Percentiles rank a stretch among this genome's conserved stretches.
phyloP scores from a whole-genome alignment of 2,329 filamentous ascomycete species.

The Trichoderma aggressivum region DNA sequence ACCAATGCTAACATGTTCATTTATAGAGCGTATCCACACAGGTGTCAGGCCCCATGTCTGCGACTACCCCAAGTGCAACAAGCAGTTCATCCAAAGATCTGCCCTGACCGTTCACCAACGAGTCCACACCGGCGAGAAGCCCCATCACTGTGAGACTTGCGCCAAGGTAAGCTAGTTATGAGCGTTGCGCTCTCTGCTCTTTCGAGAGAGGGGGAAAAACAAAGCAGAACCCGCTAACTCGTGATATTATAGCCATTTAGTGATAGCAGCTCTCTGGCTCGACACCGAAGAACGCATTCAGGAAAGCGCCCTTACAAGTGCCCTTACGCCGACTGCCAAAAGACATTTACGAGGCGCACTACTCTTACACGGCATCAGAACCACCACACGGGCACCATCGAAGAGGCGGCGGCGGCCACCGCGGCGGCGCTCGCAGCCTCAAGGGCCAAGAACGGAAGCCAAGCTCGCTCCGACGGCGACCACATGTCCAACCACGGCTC shows the following conservation, averaged over 20 bases:
- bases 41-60: slow-evolving; percentile 89
- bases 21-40: slow-evolving; percentile 89
- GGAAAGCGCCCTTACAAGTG: slow-evolving; percentile 97
- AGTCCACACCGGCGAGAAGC: slow-evolving; percentile 97
- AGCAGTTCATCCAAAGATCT: slow-evolving; percentile 95
- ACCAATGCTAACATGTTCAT: background rate
- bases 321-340: slow-evolving; percentile 94
- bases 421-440: slow-evolving; percentile 73
- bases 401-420: slow-evolving; percentile 86
- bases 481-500: slow-evolving; percentile 69
- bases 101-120: slow-evolving; percentile 92
- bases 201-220: background rate
- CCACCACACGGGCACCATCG: slow-evolving; percentile 90
- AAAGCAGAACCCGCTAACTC: background rate
- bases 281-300: slow-evolving; percentile 91
- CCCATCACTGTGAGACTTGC: slow-evolving; percentile 94
- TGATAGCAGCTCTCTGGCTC: slow-evolving; percentile 88
- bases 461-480: slow-evolving; percentile 66
- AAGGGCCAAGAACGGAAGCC: slow-evolving; percentile 38
- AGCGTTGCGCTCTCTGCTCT: background rate
- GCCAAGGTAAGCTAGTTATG: slow-evolving; percentile 68
- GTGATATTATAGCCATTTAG: slow-evolving; percentile 66
- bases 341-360: slow-evolving; percentile 94
- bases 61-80: slow-evolving; percentile 82
- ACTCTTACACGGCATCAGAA: slow-evolving; percentile 95